A percentile compares a stretch with the other conserved stretches of the same genome.
Evolutionary conservation across 2,329 filamentous ascomycete species (phyloP).

Genomic region (Aspergillus ibericus): DNA sequence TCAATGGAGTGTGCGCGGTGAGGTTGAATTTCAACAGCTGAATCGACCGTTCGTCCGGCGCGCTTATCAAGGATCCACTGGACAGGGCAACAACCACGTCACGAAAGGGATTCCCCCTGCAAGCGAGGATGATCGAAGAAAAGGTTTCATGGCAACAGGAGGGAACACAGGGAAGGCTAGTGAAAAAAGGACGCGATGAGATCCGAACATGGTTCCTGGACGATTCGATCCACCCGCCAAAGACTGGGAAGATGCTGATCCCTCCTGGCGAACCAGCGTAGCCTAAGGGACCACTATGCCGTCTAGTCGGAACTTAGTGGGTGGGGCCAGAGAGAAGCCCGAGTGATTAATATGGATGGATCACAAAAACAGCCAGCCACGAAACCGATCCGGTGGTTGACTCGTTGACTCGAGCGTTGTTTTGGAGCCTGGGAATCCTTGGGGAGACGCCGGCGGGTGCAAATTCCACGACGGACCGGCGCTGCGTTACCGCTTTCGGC

Average conservation of each 20-base stretch:
- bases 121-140: constrained; percentile 1
- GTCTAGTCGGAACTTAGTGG: constrained; percentile 1
- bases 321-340: constrained; percentile 5
- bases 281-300: constrained; percentile 4
- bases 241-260: constrained; percentile 10
- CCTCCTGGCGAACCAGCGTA: constrained; percentile 13
- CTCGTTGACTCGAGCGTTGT: constrained; percentile 1
- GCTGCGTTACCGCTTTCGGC: not conserved
- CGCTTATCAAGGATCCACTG: constrained; percentile 16
- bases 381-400: not conserved
- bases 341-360: constrained; percentile 3
- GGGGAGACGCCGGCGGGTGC: not conserved
- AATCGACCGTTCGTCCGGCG: constrained; percentile 1
- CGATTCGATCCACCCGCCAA: constrained; percentile 6
- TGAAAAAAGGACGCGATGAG: constrained; percentile 16
- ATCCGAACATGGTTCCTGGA: constrained; percentile 15
- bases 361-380: constrained; percentile 7
- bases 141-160: constrained; percentile 9
- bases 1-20: not conserved
- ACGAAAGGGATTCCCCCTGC: constrained; percentile 8
- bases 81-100: constrained; percentile 14
- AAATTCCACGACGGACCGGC: not conserved
- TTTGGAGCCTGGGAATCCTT: not conserved
- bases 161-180: constrained; percentile 2
- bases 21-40: constrained; percentile 3